phyloP scores from a whole-genome alignment of 1,284 basidiomycete species.

The Leccinum subspadiceum region DNA sequence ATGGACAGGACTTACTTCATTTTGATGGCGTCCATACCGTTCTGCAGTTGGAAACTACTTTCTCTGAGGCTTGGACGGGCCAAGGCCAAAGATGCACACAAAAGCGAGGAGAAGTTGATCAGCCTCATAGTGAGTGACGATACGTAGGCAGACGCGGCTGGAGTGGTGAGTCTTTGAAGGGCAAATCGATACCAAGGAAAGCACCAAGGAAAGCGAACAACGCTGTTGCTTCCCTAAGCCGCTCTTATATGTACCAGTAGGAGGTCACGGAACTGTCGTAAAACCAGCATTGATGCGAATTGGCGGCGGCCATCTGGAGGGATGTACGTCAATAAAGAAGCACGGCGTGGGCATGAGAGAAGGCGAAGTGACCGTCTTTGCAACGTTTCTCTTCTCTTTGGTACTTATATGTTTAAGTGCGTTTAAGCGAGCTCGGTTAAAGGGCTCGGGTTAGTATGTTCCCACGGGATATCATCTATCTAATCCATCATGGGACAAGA shows the following conservation, averaged over 20 bases:
- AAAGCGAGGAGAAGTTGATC: constrained; percentile 34
- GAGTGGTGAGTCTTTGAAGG: constrained; percentile 5
- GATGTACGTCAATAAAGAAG: not conserved
- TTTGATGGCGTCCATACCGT: constrained; percentile 53
- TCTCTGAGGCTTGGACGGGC: constrained; percentile 38
- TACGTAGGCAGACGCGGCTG: not conserved
- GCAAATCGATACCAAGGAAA: constrained; percentile 26
- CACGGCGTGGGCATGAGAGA: not conserved
- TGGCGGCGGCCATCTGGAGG: not conserved
- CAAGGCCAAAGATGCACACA: constrained; percentile 38
- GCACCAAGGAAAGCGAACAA: constrained; percentile 3
- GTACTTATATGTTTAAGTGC: no score
- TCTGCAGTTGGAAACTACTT: constrained; percentile 41
- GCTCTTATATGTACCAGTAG: constrained; percentile 12
- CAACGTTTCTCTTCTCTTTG: no score
- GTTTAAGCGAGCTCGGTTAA: not conserved
- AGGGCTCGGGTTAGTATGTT: not conserved
- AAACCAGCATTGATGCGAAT: not conserved
- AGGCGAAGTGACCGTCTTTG: not conserved
- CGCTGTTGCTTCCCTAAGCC: not conserved
- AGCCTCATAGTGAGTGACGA: constrained; percentile 19
- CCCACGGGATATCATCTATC: not conserved
- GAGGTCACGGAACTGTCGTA: not conserved
- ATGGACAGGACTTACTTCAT: constrained; percentile 42
- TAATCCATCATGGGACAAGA: not conserved